These are phyloP conservation scores for Coemansia sp. DNA, from an alignment of 192 early-diverging fungal species.

Conservation along the genomic window DNA sequence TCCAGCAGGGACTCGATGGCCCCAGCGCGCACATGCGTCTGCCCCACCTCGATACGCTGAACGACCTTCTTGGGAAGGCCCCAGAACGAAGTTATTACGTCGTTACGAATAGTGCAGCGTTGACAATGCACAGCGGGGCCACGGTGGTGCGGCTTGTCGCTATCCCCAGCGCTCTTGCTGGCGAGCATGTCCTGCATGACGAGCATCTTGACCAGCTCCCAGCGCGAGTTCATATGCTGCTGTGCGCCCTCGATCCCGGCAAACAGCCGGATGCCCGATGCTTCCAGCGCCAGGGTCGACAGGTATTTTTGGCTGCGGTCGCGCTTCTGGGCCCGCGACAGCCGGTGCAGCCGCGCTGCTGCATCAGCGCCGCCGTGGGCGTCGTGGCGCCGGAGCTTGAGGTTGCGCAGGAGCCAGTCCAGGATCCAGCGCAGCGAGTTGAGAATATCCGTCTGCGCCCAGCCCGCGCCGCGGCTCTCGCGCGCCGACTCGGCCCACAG, in stretches of 20 bases:
- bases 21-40: slow-evolving; percentile 38
- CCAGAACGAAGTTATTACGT: slow-evolving; percentile 48
- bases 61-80: slow-evolving; percentile 42
- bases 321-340: slow-evolving; percentile 5
- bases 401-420: slow-evolving; percentile 21
- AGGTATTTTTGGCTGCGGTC: slow-evolving; percentile 35
- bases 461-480: slow-evolving; percentile 13
- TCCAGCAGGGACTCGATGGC: slow-evolving; percentile 36
- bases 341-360: slow-evolving; percentile 1
- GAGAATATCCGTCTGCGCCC: slow-evolving; percentile 17
- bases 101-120: slow-evolving; percentile 39
- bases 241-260: slow-evolving; percentile 35
- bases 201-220: slow-evolving; percentile 48
- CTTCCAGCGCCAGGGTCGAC: slow-evolving; percentile 36
- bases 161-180: slow-evolving; percentile 11
- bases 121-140: slow-evolving; percentile 38
- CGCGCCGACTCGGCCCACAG: slow-evolving; percentile 46
- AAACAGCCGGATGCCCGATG: slow-evolving; percentile 23
- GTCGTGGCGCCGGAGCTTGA: slow-evolving; percentile 4
- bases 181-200: slow-evolving; percentile 48
- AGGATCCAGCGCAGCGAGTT: slow-evolving; percentile 23
- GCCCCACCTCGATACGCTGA: slow-evolving; percentile 34
- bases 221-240: slow-evolving; percentile 44
- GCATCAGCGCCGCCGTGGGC: not conserved
- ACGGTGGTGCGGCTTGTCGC: slow-evolving; percentile 23